These are phyloP conservation scores for Capsicum rhomboideum DNA, from an alignment of 257 asterid genomes.

Conservation along the genomic window DNA sequence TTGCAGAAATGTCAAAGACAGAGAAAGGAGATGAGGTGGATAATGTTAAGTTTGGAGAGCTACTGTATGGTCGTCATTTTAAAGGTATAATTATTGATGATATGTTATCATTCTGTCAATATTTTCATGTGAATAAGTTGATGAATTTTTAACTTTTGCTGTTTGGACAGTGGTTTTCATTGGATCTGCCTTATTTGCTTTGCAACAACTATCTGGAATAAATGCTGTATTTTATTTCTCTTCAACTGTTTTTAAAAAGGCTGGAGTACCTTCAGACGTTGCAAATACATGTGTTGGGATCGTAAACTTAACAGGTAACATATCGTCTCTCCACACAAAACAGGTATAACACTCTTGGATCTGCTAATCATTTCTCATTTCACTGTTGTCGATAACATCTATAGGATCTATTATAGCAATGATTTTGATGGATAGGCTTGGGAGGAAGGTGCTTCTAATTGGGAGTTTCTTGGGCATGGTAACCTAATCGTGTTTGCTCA, in stretches of 20 bases:
- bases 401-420: conserved; percentile 77
- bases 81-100: conserved; percentile 35
- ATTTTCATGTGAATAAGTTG: not conserved
- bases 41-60: conserved; percentile 49
- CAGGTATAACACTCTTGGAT: not conserved
- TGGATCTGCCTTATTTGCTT: conserved; percentile 68
- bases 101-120: not conserved
- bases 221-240: conserved; percentile 97
- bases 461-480: conserved; percentile 97
- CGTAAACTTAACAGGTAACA: conserved; percentile 69
- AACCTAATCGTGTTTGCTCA: conserved; percentile 32
- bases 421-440: conserved; percentile 89
- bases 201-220: conserved; percentile 93
- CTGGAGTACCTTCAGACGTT: conserved; percentile 79
- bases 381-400: conserved; percentile 7
- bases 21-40: conserved; percentile 66
- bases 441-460: conserved; percentile 82
- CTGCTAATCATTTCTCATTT: not conserved
- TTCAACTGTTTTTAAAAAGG: conserved; percentile 78
- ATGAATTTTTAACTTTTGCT: not conserved
- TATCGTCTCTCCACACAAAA: not conserved
- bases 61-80: conserved; percentile 57
- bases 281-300: conserved; percentile 79
- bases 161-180: conserved; percentile 63
- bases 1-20: conserved; percentile 67